A percentile compares a stretch with the other conserved stretches of the same genome.
Conservation (phyloP, 2,329 filamentous ascomycete genomes). For the Bipolaris oryzae region DNA sequence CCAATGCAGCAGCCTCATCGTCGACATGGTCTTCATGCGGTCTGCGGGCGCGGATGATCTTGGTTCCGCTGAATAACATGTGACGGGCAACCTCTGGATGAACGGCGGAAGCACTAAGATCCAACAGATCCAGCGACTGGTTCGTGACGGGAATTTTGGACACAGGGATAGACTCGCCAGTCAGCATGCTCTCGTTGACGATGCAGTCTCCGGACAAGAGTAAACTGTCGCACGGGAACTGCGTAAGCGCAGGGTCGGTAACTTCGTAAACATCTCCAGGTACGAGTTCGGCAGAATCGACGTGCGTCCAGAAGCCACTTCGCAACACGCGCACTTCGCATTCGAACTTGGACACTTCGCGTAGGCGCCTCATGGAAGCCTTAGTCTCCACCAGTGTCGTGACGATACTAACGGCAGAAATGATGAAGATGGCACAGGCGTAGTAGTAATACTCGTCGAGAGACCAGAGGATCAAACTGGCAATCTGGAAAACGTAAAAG, state of each 20-base stretch:
- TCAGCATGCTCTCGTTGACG: slow-evolving; percentile 99
- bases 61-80: slow-evolving; percentile 93
- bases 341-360: slow-evolving; percentile 92
- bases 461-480: slow-evolving; percentile 92
- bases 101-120: slow-evolving; percentile 80
- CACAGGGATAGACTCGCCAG: slow-evolving; percentile 93
- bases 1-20: slow-evolving; percentile 87
- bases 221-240: slow-evolving; percentile 91
- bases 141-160: slow-evolving; percentile 87
- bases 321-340: slow-evolving; percentile 93
- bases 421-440: slow-evolving; percentile 89
- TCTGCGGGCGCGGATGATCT: slow-evolving; percentile 86
- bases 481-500: slow-evolving; percentile 97
- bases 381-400: slow-evolving; percentile 90
- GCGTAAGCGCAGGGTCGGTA: slow-evolving; percentile 85
- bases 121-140: slow-evolving; percentile 74
- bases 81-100: slow-evolving; percentile 83
- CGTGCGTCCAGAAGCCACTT: slow-evolving; percentile 93
- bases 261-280: slow-evolving; percentile 97
- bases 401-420: slow-evolving; percentile 89
- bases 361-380: slow-evolving; percentile 86
- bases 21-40: slow-evolving; percentile 86
- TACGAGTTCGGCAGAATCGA: slow-evolving; percentile 85
- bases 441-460: slow-evolving; percentile 98
- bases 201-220: slow-evolving; percentile 94